Base-by-base conservation (phyloP, 441 rosid species). In the Mallotus japonicus region DNA sequence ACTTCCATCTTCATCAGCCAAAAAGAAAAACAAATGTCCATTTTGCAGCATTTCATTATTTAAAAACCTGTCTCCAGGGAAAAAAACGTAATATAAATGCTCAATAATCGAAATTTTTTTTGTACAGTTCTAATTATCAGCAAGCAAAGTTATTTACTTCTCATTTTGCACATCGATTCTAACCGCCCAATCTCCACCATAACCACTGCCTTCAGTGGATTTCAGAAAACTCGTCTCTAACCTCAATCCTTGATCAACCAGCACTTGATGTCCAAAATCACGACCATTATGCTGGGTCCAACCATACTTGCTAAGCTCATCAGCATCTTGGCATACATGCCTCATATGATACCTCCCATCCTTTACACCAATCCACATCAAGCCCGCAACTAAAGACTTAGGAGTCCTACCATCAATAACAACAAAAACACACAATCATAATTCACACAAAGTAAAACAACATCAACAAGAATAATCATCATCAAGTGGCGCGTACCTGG, bases 171-270 rank as follows among this genome's bases (percentile, higher is more conserved):
- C 86, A 77, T 83, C 83, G 69, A 93, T 80, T 70, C 87, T 90
- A 77, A 92, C 91, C 0, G 97, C 88, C 97, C 99, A 95, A 72
- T 95, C 99, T 80, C 98, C 98, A 81, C 98, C 98, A 85, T 89
- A 93, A 80, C 98, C 98, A 81, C 91, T 82, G 47, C 84, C 90
- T 56, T 74, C 82, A 49, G 69, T 93, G 49, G 90, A 87, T 84
- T 95, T 95, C 73, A 95, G 84, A 82, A 95, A 95, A 79, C 97
- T 88, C 6, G 97, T 90, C 75, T 72, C 86, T 82, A 91, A 77
- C 74, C 77, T 80, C 89, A 93, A 82, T 42, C 82, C 95, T 5
- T 90, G 94, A 77, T 93, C 97, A 71, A 84, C 87, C 78, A 95
- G 78, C 80, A 81, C 83, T 70, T 93, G 97, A 75, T 85, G 88